Evolutionary conservation across 257 asterid genomes (phyloP), one percentile per base, ranked within the genome.

Genomic region (Salvia hispanica): DNA sequence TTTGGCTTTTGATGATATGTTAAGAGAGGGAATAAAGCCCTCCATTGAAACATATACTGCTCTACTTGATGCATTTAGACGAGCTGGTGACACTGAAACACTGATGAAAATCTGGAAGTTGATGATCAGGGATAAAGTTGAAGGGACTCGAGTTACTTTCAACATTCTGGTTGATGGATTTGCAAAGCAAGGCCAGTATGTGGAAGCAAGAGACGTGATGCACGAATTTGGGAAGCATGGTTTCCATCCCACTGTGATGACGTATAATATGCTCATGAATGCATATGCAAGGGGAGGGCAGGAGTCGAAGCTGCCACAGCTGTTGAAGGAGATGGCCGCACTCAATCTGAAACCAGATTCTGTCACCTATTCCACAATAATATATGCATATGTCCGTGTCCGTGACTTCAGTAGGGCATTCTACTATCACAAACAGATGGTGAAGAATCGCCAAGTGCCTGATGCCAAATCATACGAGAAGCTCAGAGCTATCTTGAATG

Each of bases 321-420:
- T 94, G 68, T 75, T 94, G 80, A 85, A 88, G 61, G 99, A 94
- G 75, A 94, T 94, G 99, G 81, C 86, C n/a, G 84, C 90, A 0
- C 84, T 84, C 58, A 78, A 81, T 70, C 74, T 90, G 12, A 90
- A 88, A 76, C 96, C 97, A 4, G 97, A 94, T 80, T 85, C 97
- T 2, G 48, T 90, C 31, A 94, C 99, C 13, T 94, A 84, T 74
- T 84, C 95, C 9, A 94, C 99, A 2, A 88, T 91, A 91, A 94
- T 94, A 67, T 88, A 91, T 72, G 95, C 99, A 4, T 94, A 80
- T 71, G 60, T 91, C 31, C 99, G 99, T 1, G 97, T 87, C 40
- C 84, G 96, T 14, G 99, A 91, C 82, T 94, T 84, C 77, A 90
- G 62, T 78, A 84, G 99, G 77, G 99, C 99, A 0, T 94, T 90